Base-by-base conservation (phyloP, 2,329 filamentous ascomycete genomes). In the Erysiphe pulchra region DNA sequence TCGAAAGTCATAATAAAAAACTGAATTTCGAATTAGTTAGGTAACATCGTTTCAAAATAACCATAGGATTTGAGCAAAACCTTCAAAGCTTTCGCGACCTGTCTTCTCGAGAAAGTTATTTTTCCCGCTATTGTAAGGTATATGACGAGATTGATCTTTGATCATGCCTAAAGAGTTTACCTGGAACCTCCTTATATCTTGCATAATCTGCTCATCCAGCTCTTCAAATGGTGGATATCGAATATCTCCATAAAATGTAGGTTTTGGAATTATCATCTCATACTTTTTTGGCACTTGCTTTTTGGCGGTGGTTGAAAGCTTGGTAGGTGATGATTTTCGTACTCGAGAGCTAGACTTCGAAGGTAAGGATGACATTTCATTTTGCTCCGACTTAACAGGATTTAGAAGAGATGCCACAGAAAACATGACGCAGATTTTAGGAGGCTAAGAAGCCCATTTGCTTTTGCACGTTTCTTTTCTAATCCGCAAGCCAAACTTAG, bases 61-160 rank as follows among this genome's bases (percentile, higher is more conserved):
- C 43, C 47, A 49, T 44, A 46, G 46, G 17, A 18, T n/a, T 33
- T 8, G 33, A 10, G 47, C 54, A 63, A 56, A 65, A 90, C 87
- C 81, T 69, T 94, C 80, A 53, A 94, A 92, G 49, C 78, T 80
- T 53, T 92, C 82, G 46, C 85, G 69, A 1, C 84, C 83, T 3
- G 87, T 95, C 65, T 83, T 92, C 51, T 78, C 73, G 50, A 77
- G 72, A 55, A 94, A 92, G 49, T 78, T 71, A 60, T 92, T 92
- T 67, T 94, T 95, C 52, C 84, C 81, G 58, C 86, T 93, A 56
- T 84, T 86, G 62, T 95, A 95, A 0, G 87, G 87, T 48, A 94
- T 92, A 55, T 87, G 84, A 45, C 76, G 69, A 51, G 72, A 71
- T 49, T 68, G 77, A 30, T 70, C 64, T 42, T 64, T 62, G 50